These are phyloP conservation scores for Podospora didyma DNA, from an alignment of 495 filamentous ascomycete species.

Conservation along the genomic window DNA sequence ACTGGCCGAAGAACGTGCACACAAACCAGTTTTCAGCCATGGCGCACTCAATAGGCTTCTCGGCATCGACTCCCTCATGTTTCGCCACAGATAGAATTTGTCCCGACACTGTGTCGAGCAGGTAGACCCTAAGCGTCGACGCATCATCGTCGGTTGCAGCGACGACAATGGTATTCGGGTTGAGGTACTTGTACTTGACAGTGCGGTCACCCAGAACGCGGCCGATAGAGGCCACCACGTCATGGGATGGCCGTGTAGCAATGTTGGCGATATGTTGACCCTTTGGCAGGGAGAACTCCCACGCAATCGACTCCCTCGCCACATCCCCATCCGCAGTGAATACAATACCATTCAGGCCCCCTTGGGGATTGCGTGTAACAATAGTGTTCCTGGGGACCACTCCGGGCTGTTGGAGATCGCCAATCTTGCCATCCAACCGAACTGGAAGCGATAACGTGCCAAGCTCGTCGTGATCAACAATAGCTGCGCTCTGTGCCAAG, in stretches of 20 bases:
- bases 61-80: slow-evolving; percentile 70
- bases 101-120: slow-evolving; percentile 85
- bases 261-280: slow-evolving; percentile 65
- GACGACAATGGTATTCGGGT: slow-evolving; percentile 78
- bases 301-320: slow-evolving; percentile 52
- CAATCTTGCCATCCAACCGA: slow-evolving; percentile 41
- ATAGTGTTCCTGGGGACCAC: slow-evolving; percentile 47
- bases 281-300: slow-evolving; percentile 68
- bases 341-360: slow-evolving; percentile 57
- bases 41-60: slow-evolving; percentile 67
- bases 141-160: slow-evolving; percentile 60
- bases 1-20: slow-evolving; percentile 77
- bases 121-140: slow-evolving; percentile 62
- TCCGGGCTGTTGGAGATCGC: slow-evolving; percentile 31
- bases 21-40: slow-evolving; percentile 95
- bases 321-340: slow-evolving; percentile 40
- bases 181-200: slow-evolving; percentile 96
- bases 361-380: slow-evolving; percentile 58
- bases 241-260: slow-evolving; percentile 65
- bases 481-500: slow-evolving; percentile 39
- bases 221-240: slow-evolving; percentile 92
- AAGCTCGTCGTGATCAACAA: slow-evolving; percentile 50
- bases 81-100: slow-evolving; percentile 65
- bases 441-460: slow-evolving; percentile 47
- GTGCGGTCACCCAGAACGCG: slow-evolving; percentile 85